These are phyloP conservation scores for Petunia hybrid DNA, from an alignment of 305 asterid genomes.

Conservation along the genomic window DNA sequence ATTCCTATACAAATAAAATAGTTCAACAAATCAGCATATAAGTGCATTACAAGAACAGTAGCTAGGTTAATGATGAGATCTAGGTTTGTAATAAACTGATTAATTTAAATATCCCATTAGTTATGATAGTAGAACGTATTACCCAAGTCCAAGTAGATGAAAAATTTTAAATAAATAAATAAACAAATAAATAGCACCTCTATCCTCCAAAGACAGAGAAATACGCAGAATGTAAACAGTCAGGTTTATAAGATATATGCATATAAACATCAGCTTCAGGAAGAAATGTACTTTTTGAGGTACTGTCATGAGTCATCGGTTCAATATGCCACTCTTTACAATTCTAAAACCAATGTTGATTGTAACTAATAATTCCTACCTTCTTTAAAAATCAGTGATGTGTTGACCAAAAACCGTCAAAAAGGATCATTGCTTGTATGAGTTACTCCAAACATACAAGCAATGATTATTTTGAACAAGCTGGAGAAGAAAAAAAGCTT, in stretches of 20 bases:
- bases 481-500: no score
- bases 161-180: no score
- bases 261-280: constrained; percentile 26
- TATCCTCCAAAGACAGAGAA: constrained; percentile 16
- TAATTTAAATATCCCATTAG: background rate
- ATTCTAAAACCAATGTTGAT: background rate
- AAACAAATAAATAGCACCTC: background rate
- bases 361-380: constrained; percentile 1
- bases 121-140: background rate
- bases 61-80: constrained; percentile 18
- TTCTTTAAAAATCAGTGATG: background rate
- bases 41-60: background rate
- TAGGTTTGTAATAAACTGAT: background rate
- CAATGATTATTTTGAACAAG: no score
- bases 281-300: background rate
- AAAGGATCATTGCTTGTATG: constrained; percentile 14
- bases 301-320: background rate
- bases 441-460: background rate
- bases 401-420: constrained; percentile 7
- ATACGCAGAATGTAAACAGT: background rate
- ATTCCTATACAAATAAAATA: constrained; percentile 64
- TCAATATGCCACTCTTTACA: background rate
- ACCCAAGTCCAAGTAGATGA: no score
- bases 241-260: constrained; percentile 13
- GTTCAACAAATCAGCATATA: constrained; percentile 36